A percentile compares a stretch with the other conserved stretches of the same genome.
These are phyloP conservation scores for Xylaria intraflava DNA, from an alignment of 495 filamentous ascomycete genomes.

Conservation along the genomic window DNA sequence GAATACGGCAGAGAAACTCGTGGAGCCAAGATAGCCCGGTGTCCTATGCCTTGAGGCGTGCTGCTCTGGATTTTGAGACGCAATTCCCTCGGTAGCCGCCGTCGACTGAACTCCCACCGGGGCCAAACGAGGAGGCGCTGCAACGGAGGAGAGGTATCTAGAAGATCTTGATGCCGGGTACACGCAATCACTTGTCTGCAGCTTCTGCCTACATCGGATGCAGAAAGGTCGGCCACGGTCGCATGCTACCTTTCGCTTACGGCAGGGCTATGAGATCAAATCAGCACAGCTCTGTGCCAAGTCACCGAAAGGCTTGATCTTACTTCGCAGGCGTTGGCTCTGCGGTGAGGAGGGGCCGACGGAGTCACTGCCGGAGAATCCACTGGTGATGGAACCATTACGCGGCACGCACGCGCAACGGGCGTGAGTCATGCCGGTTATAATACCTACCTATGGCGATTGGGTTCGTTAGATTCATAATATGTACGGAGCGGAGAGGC, in stretches of 20 bases:
- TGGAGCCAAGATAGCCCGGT: conserved; percentile 46
- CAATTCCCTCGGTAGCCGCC: neutral
- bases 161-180: conserved; percentile 13
- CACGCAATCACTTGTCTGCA: conserved; percentile 17
- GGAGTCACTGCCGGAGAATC: neutral
- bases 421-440: neutral
- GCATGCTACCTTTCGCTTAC: conserved; percentile 28
- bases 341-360: conserved; percentile 10
- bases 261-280: conserved; percentile 21
- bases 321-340: conserved; percentile 25
- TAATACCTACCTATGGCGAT: neutral
- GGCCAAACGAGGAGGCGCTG: too few relatives aligned
- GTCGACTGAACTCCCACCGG: neutral
- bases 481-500: too few relatives aligned
- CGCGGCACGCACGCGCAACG: too few relatives aligned
- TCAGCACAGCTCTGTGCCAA: conserved; percentile 5
- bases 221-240: conserved; percentile 26
- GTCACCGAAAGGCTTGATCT: neutral
- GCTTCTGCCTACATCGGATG: conserved; percentile 23
- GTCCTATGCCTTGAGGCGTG: conserved; percentile 32
- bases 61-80: conserved; percentile 20
- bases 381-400: too few relatives aligned
- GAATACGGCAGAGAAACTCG: conserved; percentile 45
- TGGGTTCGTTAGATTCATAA: too few relatives aligned
- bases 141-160: too few relatives aligned